Conservation (phyloP, 2,329 filamentous ascomycete species). For the Colletotrichum musicola region DNA sequence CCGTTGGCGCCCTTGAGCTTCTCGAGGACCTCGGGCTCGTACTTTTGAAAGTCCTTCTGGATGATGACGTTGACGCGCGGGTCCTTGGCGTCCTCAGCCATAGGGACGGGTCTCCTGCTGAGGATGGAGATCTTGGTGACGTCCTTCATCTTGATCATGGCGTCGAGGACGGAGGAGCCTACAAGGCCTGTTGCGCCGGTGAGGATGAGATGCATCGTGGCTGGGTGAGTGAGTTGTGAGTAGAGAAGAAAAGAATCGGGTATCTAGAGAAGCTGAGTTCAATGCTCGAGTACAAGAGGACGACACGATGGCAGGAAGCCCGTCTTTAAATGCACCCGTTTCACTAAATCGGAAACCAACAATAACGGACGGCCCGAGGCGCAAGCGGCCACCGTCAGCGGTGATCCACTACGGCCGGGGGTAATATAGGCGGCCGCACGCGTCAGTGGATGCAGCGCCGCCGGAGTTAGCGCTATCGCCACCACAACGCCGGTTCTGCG, state of each 20-base stretch:
- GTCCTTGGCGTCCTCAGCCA: constrained; percentile 69
- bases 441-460: neutral
- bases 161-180: constrained; percentile 71
- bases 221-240: no score
- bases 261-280: no score
- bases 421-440: neutral
- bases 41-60: constrained; percentile 75
- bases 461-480: constrained; percentile 34
- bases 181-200: constrained; percentile 78
- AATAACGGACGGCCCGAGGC: no score
- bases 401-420: no score
- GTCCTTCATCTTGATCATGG: constrained; percentile 68
- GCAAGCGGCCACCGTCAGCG: no score
- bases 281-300: no score
- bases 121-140: constrained; percentile 78
- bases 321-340: no score
- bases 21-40: constrained; percentile 67
- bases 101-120: constrained; percentile 72
- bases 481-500: neutral
- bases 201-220: constrained; percentile 72
- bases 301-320: no score
- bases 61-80: constrained; percentile 74
- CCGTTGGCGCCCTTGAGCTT: constrained; percentile 74
- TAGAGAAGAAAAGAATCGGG: no score
- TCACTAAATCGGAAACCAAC: no score